A percentile compares a stretch with the other conserved stretches of the same genome.
Conservation (phyloP, 768 basidiomycete species). For the Russula vinacea region DNA sequence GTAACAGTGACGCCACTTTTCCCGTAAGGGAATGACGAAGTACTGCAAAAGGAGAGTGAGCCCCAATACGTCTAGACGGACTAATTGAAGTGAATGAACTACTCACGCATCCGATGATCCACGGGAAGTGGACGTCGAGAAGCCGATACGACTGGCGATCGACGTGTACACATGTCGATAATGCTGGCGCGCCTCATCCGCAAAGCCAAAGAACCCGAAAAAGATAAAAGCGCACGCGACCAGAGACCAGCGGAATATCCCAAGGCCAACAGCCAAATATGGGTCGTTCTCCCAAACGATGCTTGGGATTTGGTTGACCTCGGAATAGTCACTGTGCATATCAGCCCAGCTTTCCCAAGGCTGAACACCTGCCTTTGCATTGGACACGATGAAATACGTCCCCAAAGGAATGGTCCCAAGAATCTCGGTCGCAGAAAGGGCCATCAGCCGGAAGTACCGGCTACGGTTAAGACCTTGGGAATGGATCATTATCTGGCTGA, state of each 20-base stretch:
- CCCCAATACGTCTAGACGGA: background rate
- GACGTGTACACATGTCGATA: background rate
- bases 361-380: background rate
- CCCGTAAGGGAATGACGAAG: conserved; percentile 5
- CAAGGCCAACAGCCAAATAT: background rate
- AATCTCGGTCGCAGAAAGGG: background rate
- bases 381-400: background rate
- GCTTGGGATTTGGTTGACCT: conserved; percentile 40
- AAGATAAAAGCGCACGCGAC: background rate
- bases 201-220: conserved; percentile 4
- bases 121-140: conserved; percentile 3
- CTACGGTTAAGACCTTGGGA: conserved; percentile 37
- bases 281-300: conserved; percentile 40
- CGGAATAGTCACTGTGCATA: conserved; percentile 47
- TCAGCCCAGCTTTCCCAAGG: conserved; percentile 47
- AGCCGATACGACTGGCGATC: conserved; percentile 32
- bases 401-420: conserved; percentile 2
- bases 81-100: background rate
- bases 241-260: background rate
- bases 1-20: background rate
- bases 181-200: background rate
- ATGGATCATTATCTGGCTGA: conserved; percentile 22
- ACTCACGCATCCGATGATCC: conserved; percentile 13
- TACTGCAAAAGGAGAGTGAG: background rate
- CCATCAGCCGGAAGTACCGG: conserved; percentile 1